These are phyloP conservation scores for Odonthalia washingtoniensis DNA, from an alignment of 31 red algal species.

Conservation along the genomic window DNA sequence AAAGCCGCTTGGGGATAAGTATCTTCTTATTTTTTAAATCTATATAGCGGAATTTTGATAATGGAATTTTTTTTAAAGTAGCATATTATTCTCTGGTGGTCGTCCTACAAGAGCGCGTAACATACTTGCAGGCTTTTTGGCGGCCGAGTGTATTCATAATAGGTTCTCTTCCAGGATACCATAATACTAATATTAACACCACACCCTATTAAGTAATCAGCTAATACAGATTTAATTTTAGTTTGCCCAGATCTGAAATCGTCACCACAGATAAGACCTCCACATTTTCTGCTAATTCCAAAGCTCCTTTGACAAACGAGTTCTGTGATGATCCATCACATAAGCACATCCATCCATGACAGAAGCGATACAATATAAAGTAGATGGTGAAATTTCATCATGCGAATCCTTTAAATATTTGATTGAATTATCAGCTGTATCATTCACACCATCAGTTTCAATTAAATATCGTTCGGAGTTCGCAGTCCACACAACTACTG, in stretches of 20 bases:
- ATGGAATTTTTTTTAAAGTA: conserved; percentile 89
- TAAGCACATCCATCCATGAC: conserved; percentile 96
- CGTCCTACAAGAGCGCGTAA: conserved; percentile 94
- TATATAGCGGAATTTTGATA: too few relatives aligned
- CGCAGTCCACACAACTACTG: conserved; percentile 95
- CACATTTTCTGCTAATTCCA: conserved; percentile 77
- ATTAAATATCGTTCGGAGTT: conserved; percentile 96
- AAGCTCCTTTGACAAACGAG: conserved; percentile 84
- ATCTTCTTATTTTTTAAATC: too few relatives aligned
- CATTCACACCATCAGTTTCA: too few relatives aligned
- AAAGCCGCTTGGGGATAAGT: too few relatives aligned
- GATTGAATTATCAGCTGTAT: too few relatives aligned
- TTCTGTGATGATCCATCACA: conserved; percentile 97
- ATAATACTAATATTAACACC: conserved; percentile 80
- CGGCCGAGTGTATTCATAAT: conserved; percentile 89
- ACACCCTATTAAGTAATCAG: conserved; percentile 95
- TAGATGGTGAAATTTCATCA: too few relatives aligned
- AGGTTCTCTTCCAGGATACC: conserved; percentile 94
- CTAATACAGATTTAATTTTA: conserved; percentile 97
- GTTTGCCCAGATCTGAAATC: conserved; percentile 99
- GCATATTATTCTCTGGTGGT: conserved; percentile 83
- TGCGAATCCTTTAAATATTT: too few relatives aligned
- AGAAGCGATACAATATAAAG: conserved; percentile 89
- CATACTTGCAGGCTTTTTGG: conserved; percentile 90
- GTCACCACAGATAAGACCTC: conserved; percentile 86